Evolutionary conservation across 148 eudicot genomes (phyloP).

Genomic region (Agrostemma githago): DNA sequence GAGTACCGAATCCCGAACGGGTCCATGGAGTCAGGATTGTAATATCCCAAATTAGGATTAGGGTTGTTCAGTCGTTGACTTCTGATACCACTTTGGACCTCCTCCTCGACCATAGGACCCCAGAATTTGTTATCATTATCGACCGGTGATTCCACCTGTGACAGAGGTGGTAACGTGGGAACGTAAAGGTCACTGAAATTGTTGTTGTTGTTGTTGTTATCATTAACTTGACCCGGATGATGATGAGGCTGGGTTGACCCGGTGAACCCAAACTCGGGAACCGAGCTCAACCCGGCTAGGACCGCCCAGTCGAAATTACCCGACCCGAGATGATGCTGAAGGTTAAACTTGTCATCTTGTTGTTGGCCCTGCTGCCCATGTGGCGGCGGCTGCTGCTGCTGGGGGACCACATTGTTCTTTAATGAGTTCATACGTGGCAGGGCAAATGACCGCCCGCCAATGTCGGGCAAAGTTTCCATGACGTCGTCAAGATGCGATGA

Average conservation of each 20-base stretch:
- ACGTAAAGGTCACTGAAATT: constrained; percentile 30
- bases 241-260: constrained; percentile 26
- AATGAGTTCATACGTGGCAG: constrained; percentile 43
- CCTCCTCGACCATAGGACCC: constrained; percentile 32
- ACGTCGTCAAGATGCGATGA: constrained; percentile 62
- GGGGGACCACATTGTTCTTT: constrained; percentile 20
- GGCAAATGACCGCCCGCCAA: constrained; percentile 29
- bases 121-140: constrained; percentile 18
- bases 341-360: constrained; percentile 30
- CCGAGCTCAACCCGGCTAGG: constrained; percentile 34
- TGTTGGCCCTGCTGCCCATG: not conserved
- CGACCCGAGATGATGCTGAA: constrained; percentile 40
- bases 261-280: constrained; percentile 27
- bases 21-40: constrained; percentile 25
- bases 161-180: constrained; percentile 33
- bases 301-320: constrained; percentile 53
- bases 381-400: constrained; percentile 9
- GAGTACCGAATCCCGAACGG: constrained; percentile 38
- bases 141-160: constrained; percentile 31
- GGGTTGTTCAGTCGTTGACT: constrained; percentile 24
- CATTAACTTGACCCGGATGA: not conserved
- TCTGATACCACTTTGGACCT: constrained; percentile 51
- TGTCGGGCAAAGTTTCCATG: constrained; percentile 55
- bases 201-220: constrained; percentile 10
- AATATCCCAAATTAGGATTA: constrained; percentile 16